Percentiles rank a stretch among this genome's conserved stretches.
phyloP scores from a whole-genome alignment of 2,329 filamentous ascomycete species.

The Penicillium sp. region DNA sequence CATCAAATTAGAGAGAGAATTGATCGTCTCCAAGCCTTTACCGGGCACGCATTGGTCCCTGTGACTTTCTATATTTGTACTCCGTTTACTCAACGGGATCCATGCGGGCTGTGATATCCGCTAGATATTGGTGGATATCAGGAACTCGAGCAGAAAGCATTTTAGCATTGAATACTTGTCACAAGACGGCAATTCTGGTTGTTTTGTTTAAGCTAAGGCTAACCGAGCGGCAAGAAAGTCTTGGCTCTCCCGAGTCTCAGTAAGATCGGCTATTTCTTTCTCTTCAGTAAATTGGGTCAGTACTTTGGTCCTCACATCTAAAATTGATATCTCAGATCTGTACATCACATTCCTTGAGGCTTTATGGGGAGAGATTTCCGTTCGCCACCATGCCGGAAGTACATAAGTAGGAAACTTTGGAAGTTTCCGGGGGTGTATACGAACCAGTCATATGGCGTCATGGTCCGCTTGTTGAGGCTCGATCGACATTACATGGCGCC shows the following conservation, averaged over 20 bases:
- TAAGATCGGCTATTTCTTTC: background rate
- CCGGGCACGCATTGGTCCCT: conserved; percentile 13
- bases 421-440: background rate
- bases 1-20: conserved; percentile 28
- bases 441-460: conserved; percentile 20
- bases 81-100: background rate
- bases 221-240: conserved; percentile 4
- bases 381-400: conserved; percentile 1
- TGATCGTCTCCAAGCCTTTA: conserved; percentile 28
- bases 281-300: background rate
- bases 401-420: background rate
- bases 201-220: conserved; percentile 1
- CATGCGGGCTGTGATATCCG: background rate
- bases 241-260: background rate
- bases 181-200: background rate
- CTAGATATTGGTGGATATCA: too few species aligned
- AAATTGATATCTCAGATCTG: background rate
- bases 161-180: too few species aligned
- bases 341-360: background rate
- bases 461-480: conserved; percentile 24
- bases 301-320: background rate
- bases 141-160: too few species aligned
- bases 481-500: conserved; percentile 37
- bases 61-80: background rate
- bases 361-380: background rate